Conservation (phyloP, 257 asterid species). For the Cinchona pubescens region DNA sequence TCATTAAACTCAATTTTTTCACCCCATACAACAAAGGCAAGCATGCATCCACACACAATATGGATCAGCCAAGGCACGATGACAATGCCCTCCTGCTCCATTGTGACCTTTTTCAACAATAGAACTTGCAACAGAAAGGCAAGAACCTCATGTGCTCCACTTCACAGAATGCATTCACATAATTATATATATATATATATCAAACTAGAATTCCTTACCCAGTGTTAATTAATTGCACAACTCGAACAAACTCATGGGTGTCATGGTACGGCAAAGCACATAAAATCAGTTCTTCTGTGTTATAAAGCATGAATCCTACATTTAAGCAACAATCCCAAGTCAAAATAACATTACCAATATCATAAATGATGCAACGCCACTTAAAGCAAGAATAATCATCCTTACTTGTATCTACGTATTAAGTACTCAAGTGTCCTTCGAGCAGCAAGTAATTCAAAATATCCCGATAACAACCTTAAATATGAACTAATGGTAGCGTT, state of each 20-base stretch:
- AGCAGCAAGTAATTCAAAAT: constrained; percentile 57
- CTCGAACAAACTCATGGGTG: constrained; percentile 69
- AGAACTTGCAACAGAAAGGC: background rate
- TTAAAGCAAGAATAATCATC: background rate
- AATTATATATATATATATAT: no score
- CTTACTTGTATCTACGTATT: constrained; percentile 82
- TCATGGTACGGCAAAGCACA: constrained; percentile 92
- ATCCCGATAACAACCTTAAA: constrained; percentile 65
- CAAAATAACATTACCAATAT: background rate
- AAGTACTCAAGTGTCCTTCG: constrained; percentile 75
- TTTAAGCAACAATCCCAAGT: constrained; percentile 4
- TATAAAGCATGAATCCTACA: constrained; percentile 71
- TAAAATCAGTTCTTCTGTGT: constrained; percentile 70
- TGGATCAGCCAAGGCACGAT: background rate
- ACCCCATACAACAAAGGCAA: background rate
- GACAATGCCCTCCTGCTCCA: background rate
- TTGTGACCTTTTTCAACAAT: background rate
- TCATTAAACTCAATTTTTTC: background rate
- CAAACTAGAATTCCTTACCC: constrained; percentile 41
- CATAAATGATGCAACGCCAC: background rate
- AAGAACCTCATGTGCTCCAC: background rate
- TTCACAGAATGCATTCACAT: background rate
- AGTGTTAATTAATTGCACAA: constrained; percentile 63
- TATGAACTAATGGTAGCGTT: constrained; percentile 56
- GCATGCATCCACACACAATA: background rate